Evolutionary conservation across 1,284 basidiomycete genomes (phyloP), one percentile per base, ranked within the genome.

Genomic region (Marasmius fiardii): DNA sequence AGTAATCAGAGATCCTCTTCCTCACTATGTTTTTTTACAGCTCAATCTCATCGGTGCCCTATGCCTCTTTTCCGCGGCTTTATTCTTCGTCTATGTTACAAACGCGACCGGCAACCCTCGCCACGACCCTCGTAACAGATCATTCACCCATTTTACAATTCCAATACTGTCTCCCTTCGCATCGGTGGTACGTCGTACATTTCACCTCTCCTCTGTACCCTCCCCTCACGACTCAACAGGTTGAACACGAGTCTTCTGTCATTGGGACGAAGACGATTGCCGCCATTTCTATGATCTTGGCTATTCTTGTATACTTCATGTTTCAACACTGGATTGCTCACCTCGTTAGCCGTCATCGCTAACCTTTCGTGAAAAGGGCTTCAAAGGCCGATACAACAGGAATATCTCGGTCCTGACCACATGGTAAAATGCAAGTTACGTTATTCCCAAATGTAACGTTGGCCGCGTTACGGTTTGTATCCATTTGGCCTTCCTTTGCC

Each of bases 141-240:
- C 68, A 14, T 68, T 79, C 0, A 71, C 75, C 0, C 85, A 86
- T 63, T 84, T 86, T 63, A 86, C 85, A 0, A 81, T 87, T n/a
- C 85, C 85, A 3, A 80, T 87, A 4, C 63, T 87, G 18, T 87
- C 85, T 0, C 85, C 85, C 0, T 87, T 86, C 60, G 78, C 84
- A 1, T 86, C 85, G 2, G 85, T 87, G 60, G 85, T 86, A 49
- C n/a, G 47, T 49, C n/a, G 6, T 33, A 21, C 37, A 43, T 34
- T 39, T 26, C 8, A 51, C 33, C 45, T 10, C 26, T 26, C 1
- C 7, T 18, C 26, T 48, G 28, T 44, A 5, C 6, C 26, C 52
- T 35, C 41, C 44, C 39, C 18, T 23, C 20, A 18, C 33, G 51
- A 33, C 4, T 52, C 16, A 44, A 1, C 57, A 87, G 85, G 76